Base-by-base conservation (phyloP, 768 basidiomycete species). In the Naganishia friedmannii region DNA sequence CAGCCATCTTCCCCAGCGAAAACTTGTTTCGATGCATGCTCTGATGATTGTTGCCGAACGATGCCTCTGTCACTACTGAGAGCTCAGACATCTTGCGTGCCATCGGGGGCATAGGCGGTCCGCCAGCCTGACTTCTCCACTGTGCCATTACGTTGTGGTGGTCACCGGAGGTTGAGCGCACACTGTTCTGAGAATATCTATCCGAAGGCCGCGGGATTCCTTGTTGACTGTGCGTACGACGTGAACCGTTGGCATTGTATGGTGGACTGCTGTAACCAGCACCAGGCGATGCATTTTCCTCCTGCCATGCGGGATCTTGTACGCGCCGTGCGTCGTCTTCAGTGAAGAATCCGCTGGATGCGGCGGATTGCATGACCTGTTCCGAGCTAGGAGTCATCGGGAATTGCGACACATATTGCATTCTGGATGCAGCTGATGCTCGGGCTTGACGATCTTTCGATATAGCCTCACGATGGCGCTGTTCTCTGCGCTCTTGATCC, bases 391-490 rank as follows among this genome's bases (percentile, higher is more conserved):
- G 78, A 26, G 77, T 80, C 26, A 74, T 74, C 9, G 80, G 75
- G 56, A 77, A 80, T 5, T 76, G 66, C 23, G n/a, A 78, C 74
- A 21, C 72, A 53, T 28, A 69, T 48, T 48, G 75, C 65, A 42
- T 65, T 66, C 28, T 76, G 73, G 81, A 83, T 53, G 82, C 83
- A 69, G 78, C 82, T 26, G 82, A 74, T 73, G 74, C 78, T 65
- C 79, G 77, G 54, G 56, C 53, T 23, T 56, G 68, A 82, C 82
- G 77, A 53, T 82, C 83, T 37, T 83, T 81, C 26, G 80, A 77
- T 67, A 76, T 85, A 80, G 84, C 85, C 78, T 63, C 60, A 3
- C 60, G 60, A 84, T 86, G 46, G 76, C 80, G 80, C 66, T 83
- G 73, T 66, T 71, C 60, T 69, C 54, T 77, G 74, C 46, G n/a